Evolutionary conservation across 805 yeast genomes (phyloP).

Genomic region (Cyberlindnera galapagoensis): DNA sequence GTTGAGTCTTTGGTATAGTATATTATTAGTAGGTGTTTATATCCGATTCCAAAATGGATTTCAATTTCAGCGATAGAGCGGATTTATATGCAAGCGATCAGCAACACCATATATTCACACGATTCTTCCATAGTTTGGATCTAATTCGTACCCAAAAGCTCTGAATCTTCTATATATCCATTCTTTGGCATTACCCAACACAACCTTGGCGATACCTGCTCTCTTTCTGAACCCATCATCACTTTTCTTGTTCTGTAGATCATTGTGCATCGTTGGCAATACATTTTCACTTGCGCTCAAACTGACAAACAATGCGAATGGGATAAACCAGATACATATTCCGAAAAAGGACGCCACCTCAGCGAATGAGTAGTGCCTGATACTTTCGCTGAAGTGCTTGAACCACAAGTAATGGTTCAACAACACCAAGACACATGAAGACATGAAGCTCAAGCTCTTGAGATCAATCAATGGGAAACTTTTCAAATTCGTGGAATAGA

Average conservation of each 20-base stretch:
- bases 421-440: slow-evolving; percentile 66
- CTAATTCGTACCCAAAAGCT: slow-evolving; percentile 59
- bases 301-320: slow-evolving; percentile 86
- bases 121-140: slow-evolving; percentile 46
- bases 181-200: slow-evolving; percentile 48
- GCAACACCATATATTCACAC: too few species aligned
- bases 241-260: slow-evolving; percentile 21
- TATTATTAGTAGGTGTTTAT: too few species aligned
- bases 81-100: too few species aligned
- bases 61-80: too few species aligned
- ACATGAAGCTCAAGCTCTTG: slow-evolving; percentile 61
- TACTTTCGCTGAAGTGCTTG: slow-evolving; percentile 51
- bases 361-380: slow-evolving; percentile 51
- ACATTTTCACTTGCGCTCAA: slow-evolving; percentile 88
- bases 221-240: slow-evolving; percentile 29
- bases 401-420: slow-evolving; percentile 89
- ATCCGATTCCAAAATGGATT: too few species aligned
- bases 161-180: slow-evolving; percentile 39
- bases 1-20: too few species aligned
- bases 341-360: slow-evolving; percentile 97
- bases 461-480: slow-evolving; percentile 81
- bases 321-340: slow-evolving; percentile 87
- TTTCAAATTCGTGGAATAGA: slow-evolving; percentile 71
- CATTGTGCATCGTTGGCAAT: slow-evolving; percentile 48
- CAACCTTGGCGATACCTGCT: slow-evolving; percentile 64